phyloP scores from a whole-genome alignment of 139 green algal species.

The Axilococcus clingmanii region DNA sequence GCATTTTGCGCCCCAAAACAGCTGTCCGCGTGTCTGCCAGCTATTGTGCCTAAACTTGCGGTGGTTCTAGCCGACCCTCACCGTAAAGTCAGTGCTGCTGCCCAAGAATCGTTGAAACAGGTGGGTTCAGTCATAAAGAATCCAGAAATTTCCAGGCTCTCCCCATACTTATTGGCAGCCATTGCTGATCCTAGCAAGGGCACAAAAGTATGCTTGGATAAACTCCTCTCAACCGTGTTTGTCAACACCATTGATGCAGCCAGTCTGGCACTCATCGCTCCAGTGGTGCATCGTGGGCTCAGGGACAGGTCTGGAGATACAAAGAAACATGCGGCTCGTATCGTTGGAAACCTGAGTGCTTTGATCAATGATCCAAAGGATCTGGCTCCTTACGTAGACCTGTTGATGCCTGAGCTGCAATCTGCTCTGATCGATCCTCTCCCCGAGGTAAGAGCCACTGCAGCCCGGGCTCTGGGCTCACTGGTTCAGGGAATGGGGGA shows the following conservation, averaged over 20 bases:
- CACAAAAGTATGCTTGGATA: conserved; percentile 52
- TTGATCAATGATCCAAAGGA: conserved; percentile 91
- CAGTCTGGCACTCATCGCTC: conserved; percentile 76
- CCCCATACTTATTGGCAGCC: conserved; percentile 71
- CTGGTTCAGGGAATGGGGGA: conserved; percentile 74
- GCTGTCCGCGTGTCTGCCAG: conserved; percentile 82
- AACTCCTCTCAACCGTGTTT: conserved; percentile 84
- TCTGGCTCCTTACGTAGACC: conserved; percentile 85
- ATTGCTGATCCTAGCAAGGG: conserved; percentile 74
- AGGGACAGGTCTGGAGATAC: conserved; percentile 78
- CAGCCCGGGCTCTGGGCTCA: conserved; percentile 74
- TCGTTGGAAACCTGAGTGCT: conserved; percentile 87
- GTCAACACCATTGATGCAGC: conserved; percentile 88
- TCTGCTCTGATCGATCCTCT: conserved; percentile 83
- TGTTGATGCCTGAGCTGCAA: conserved; percentile 86
- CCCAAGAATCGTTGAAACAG: conserved; percentile 70
- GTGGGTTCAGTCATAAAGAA: conserved; percentile 88
- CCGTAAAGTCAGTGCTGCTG: conserved; percentile 79
- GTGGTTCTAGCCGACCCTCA: conserved; percentile 76
- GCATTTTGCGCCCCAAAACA: conserved; percentile 91
- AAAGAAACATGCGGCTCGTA: conserved; percentile 88
- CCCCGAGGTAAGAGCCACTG: conserved; percentile 75
- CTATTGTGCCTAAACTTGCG: conserved; percentile 80
- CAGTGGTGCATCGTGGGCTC: conserved; percentile 83
- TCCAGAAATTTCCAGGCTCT: conserved; percentile 80